Percentiles rank a stretch among this genome's conserved stretches.
Evolutionary conservation across 1,139 yeast species (phyloP).

Genomic region (Wickerhamomyces sp.): DNA sequence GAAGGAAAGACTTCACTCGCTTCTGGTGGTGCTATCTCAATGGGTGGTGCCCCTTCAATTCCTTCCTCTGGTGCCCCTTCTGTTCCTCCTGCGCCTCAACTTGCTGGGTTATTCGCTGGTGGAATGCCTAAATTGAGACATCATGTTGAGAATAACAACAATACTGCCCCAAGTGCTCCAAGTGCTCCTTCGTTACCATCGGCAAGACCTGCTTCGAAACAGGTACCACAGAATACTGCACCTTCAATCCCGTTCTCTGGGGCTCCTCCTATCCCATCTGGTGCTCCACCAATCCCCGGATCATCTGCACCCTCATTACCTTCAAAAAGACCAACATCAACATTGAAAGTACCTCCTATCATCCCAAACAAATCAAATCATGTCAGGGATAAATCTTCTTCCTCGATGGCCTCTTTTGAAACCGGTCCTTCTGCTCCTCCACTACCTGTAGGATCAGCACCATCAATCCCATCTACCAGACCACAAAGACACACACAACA

Average conservation of each 20-base stretch:
- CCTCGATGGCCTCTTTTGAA: conserved; percentile 11
- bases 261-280: conserved; percentile 23
- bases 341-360: conserved; percentile 12
- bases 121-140: conserved; percentile 79
- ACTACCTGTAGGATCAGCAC: conserved; percentile 9
- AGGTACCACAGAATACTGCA: neutral
- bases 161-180: conserved; percentile 19
- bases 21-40: conserved; percentile 7
- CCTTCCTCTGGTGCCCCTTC: conserved; percentile 22
- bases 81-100: conserved; percentile 36
- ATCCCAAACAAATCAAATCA: conserved; percentile 15
- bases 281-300: conserved; percentile 29
- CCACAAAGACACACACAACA: conserved; percentile 6
- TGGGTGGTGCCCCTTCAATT: conserved; percentile 13
- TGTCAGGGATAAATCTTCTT: conserved; percentile 11
- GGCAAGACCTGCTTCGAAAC: neutral
- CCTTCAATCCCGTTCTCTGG: conserved; percentile 3
- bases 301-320: conserved; percentile 27
- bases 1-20: conserved; percentile 27
- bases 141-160: conserved; percentile 40
- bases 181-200: conserved; percentile 11
- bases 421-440: conserved; percentile 6
- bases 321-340: conserved; percentile 16
- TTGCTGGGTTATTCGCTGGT: conserved; percentile 81
- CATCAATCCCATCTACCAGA: conserved; percentile 15